Evolutionary conservation across 2,329 filamentous ascomycete genomes (phyloP).

Genomic region (Aureobasidium sp.): DNA sequence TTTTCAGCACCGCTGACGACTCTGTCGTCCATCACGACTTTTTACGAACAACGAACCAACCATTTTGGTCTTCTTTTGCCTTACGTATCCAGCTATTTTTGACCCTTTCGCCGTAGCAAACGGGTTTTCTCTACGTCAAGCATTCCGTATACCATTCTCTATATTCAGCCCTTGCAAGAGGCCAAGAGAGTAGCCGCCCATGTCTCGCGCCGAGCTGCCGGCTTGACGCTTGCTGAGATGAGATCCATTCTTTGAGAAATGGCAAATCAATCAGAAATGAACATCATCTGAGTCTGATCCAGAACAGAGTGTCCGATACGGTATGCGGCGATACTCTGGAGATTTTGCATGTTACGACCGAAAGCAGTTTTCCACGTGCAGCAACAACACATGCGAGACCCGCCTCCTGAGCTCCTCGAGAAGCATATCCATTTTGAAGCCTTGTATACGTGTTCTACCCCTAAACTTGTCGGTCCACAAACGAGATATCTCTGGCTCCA

Average conservation of each 20-base stretch:
- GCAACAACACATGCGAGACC: not conserved
- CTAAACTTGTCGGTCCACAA: not conserved
- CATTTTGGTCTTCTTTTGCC: not conserved
- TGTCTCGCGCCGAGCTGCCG: not conserved
- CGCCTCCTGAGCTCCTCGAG: not conserved
- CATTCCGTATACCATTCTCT: not conserved
- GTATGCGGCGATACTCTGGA: not conserved
- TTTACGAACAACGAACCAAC: not conserved
- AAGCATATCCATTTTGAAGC: not conserved
- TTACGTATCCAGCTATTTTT: not conserved
- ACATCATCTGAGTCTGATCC: not conserved
- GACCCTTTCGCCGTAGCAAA: not conserved
- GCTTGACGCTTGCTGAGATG: slow-evolving; percentile 2
- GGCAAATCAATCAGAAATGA: not conserved
- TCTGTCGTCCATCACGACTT: not conserved
- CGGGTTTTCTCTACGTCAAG: not conserved
- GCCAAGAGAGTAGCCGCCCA: not conserved
- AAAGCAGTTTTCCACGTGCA: not conserved
- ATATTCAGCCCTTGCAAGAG: not conserved
- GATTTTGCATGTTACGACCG: not conserved
- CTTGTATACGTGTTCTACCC: not conserved
- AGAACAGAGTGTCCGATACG: not conserved
- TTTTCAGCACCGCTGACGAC: slow-evolving; percentile 1
- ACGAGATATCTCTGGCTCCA: not conserved
- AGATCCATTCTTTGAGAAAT: not conserved